phyloP scores from a whole-genome alignment of 1,139 yeast species.

The Entelexis sorbosivorans region DNA sequence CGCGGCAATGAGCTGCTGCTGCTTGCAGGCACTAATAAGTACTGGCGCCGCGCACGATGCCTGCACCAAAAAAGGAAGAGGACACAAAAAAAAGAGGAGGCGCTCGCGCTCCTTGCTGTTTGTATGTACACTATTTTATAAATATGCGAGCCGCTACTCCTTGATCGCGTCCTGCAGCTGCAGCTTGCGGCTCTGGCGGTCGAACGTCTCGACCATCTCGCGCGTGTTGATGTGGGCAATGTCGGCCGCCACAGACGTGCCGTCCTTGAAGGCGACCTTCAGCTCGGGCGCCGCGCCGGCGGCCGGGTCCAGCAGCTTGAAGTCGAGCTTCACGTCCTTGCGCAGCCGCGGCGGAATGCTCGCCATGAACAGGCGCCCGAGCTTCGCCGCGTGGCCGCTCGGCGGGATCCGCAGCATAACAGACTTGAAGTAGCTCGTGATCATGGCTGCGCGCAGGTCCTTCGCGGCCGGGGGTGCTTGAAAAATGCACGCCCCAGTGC shows the following conservation, averaged over 20 bases:
- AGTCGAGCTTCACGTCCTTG: conserved; percentile 26
- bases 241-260: conserved; percentile 55
- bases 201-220: conserved; percentile 36
- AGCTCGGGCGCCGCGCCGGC: conserved; percentile 47
- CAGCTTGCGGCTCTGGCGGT: conserved; percentile 47
- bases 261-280: conserved; percentile 73
- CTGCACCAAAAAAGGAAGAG: no score
- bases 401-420: conserved; percentile 22
- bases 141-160: conserved; percentile 16
- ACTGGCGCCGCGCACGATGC: no score
- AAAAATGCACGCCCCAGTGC: no score
- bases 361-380: conserved; percentile 70
- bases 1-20: no score
- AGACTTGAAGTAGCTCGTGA: conserved; percentile 24
- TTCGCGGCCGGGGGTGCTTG: not conserved
- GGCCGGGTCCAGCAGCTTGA: conserved; percentile 25
- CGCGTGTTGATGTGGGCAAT: conserved; percentile 40
- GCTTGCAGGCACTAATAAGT: no score
- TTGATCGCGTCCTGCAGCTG: conserved; percentile 38
- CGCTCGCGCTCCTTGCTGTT: not conserved
- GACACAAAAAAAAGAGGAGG: no score
- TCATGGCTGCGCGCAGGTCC: conserved; percentile 15
- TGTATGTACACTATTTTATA: not conserved
- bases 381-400: conserved; percentile 40
- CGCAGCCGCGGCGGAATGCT: conserved; percentile 54